A percentile compares a stretch with the other conserved stretches of the same genome.
Evolutionary conservation across 2,329 filamentous ascomycete genomes (phyloP).

Genomic region (Aspergillus quadricinctus): DNA sequence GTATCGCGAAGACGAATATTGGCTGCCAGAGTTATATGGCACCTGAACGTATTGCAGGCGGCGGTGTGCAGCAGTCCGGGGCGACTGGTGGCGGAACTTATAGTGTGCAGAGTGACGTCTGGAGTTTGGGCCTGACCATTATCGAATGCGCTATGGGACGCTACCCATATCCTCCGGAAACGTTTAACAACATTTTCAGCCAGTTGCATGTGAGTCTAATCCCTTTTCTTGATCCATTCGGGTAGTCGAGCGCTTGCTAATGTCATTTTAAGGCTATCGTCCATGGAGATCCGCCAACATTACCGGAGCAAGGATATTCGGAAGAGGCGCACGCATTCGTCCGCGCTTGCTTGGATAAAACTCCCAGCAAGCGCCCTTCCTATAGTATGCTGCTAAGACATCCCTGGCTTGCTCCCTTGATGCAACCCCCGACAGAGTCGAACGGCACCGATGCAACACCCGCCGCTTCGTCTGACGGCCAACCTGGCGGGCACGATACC

Average conservation of each 20-base stretch:
- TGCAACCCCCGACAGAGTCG: conserved; percentile 69
- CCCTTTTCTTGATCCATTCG: not conserved
- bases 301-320: conserved; percentile 76
- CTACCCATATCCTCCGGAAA: conserved; percentile 95
- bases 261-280: conserved; percentile 73
- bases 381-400: conserved; percentile 88
- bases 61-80: conserved; percentile 68
- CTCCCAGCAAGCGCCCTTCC: conserved; percentile 84
- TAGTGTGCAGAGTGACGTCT: conserved; percentile 96
- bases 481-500: conserved; percentile 30
- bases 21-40: conserved; percentile 99
- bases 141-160: conserved; percentile 93
- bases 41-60: conserved; percentile 87
- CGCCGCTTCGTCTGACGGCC: conserved; percentile 30
- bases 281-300: conserved; percentile 86
- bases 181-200: conserved; percentile 97
- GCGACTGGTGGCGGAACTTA: conserved; percentile 77
- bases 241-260: not conserved
- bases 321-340: conserved; percentile 82
- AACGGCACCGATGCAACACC: conserved; percentile 43
- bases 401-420: conserved; percentile 74
- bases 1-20: conserved; percentile 98
- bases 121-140: conserved; percentile 89
- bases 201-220: conserved; percentile 77
- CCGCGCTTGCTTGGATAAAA: conserved; percentile 83